Percentiles rank a stretch among this genome's conserved stretches.
phyloP scores from a whole-genome alignment of 2,329 filamentous ascomycete genomes.

The Aureobasidium sp. region DNA sequence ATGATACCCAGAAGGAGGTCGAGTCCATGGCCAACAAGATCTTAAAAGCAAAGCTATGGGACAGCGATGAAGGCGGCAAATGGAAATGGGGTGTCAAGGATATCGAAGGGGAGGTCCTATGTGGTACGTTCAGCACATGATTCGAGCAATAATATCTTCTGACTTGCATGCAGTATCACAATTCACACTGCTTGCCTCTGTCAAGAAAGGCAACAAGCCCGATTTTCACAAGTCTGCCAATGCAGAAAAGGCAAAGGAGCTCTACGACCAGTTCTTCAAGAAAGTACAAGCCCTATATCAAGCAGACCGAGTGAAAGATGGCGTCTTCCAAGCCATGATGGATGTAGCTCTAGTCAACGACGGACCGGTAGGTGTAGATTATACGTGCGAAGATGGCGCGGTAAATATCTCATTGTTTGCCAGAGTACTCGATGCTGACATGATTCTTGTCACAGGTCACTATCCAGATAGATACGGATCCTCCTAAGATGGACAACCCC shows the following conservation, averaged over 20 bases:
- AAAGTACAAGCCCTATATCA: slow-evolving; percentile 66
- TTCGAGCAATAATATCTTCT: not conserved
- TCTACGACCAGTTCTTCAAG: slow-evolving; percentile 78
- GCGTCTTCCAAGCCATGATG: slow-evolving; percentile 99
- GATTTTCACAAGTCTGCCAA: slow-evolving; percentile 85
- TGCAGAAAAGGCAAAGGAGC: slow-evolving; percentile 64
- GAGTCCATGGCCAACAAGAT: slow-evolving; percentile 78
- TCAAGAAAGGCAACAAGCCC: slow-evolving; percentile 93
- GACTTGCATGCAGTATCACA: slow-evolving; percentile 69
- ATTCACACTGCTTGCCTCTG: slow-evolving; percentile 85
- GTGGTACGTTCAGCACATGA: slow-evolving; percentile 52
- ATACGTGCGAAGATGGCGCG: slow-evolving; percentile 48
- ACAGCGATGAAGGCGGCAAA: slow-evolving; percentile 68
- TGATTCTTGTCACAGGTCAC: slow-evolving; percentile 33
- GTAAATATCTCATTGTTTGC: slow-evolving; percentile 34
- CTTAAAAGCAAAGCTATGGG: slow-evolving; percentile 85
- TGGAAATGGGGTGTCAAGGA: slow-evolving; percentile 90
- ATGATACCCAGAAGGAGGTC: slow-evolving; percentile 82
- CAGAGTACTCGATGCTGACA: slow-evolving; percentile 13
- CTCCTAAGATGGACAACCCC: slow-evolving; percentile 32
- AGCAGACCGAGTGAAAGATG: slow-evolving; percentile 74
- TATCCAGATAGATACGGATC: slow-evolving; percentile 41
- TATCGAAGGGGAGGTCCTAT: slow-evolving; percentile 86
- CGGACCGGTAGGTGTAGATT: slow-evolving; percentile 58
- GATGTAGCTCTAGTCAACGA: slow-evolving; percentile 90